Evolutionary conservation across 495 filamentous ascomycete species (phyloP).

Genomic region (Penicillium herquei): DNA sequence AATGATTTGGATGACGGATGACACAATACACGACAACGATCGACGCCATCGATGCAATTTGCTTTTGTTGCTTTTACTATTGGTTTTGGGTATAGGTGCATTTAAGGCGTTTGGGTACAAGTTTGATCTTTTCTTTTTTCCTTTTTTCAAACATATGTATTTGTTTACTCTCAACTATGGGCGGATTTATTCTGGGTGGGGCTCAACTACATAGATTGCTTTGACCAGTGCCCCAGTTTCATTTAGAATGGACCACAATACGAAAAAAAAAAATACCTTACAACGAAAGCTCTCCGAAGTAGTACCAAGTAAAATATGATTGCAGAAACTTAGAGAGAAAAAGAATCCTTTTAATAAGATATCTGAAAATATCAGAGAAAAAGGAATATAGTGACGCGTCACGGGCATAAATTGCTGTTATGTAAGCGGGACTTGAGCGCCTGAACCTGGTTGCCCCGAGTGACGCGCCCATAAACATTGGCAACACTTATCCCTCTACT

Average conservation of each 20-base stretch:
- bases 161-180: background rate
- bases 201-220: constrained; percentile 1
- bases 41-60: background rate
- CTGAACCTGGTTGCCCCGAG: constrained; percentile 42
- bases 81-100: no score
- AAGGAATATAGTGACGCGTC: constrained; percentile 1
- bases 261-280: background rate
- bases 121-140: background rate
- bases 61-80: background rate
- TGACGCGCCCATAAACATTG: constrained; percentile 45
- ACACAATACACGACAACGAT: background rate
- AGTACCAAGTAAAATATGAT: no score
- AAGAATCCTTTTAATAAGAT: no score
- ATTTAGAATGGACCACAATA: background rate
- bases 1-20: background rate
- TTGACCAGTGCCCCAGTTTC: background rate
- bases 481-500: constrained; percentile 19
- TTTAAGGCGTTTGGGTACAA: background rate
- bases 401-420: background rate
- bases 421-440: constrained; percentile 13
- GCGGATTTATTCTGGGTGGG: background rate
- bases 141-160: background rate
- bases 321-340: no score
- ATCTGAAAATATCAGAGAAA: no score
- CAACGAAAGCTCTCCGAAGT: background rate